Evolutionary conservation across 2,329 filamentous ascomycete species (phyloP).

Genomic region (Cryphonectria carpinicola): DNA sequence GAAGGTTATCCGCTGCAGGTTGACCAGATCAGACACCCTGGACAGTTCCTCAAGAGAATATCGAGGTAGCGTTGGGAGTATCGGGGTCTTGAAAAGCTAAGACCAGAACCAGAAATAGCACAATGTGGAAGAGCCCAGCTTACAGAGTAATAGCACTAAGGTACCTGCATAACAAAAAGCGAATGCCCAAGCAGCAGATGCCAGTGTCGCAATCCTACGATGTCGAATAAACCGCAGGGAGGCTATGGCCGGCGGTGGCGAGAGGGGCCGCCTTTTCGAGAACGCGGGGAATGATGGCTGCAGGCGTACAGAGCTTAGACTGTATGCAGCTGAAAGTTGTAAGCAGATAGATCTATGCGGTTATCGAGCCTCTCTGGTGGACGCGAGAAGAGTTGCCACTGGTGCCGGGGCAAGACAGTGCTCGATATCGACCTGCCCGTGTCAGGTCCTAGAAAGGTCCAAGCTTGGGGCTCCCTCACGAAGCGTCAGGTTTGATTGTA

Average conservation of each 20-base stretch:
- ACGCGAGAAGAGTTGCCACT: not conserved
- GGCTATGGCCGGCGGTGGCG: not conserved
- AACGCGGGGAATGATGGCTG: not conserved
- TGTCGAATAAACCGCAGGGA: not conserved
- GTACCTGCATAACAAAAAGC: conserved; percentile 1
- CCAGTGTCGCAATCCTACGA: not conserved
- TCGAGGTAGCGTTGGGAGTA: too few relatives aligned
- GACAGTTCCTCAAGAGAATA: conserved; percentile 9
- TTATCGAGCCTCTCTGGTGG: not conserved
- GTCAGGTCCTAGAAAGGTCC: not conserved
- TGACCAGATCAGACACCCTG: not conserved
- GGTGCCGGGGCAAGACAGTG: not conserved
- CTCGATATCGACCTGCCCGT: not conserved
- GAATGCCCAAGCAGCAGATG: not conserved
- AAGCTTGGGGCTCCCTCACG: not conserved
- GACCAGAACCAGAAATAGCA: conserved; percentile 4
- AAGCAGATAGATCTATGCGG: not conserved
- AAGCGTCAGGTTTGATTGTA: not conserved
- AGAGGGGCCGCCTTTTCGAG: conserved; percentile 4
- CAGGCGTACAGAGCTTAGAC: not conserved
- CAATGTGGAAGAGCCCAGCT: conserved; percentile 13
- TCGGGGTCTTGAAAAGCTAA: conserved; percentile 10
- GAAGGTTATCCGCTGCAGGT: not conserved
- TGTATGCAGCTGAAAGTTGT: not conserved
- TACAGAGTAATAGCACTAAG: conserved; percentile 10